These are phyloP conservation scores for Dendrobium officinale DNA, from an alignment of 106 monocot genomes.

Conservation along the genomic window DNA sequence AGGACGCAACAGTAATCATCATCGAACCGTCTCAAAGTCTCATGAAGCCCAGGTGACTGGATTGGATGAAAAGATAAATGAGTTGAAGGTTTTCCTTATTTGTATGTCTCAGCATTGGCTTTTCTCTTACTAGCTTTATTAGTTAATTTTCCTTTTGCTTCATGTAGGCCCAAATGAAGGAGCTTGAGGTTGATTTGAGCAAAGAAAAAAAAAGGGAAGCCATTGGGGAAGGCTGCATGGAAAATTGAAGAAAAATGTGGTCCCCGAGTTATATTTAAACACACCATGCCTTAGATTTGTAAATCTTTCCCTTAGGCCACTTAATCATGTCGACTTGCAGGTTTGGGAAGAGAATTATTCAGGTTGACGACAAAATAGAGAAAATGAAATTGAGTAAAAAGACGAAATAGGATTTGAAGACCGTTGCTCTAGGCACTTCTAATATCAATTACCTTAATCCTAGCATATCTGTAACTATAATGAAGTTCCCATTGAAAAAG, in stretches of 20 bases:
- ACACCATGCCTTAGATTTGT: no score
- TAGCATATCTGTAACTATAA: no score
- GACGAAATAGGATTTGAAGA: no score
- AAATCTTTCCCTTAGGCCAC: no score
- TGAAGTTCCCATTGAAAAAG: slow-evolving; percentile 97
- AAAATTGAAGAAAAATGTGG: slow-evolving; percentile 58
- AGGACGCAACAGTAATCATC: no score
- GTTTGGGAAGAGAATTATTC: no score
- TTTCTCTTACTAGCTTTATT: background rate
- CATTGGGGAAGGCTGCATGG: slow-evolving; percentile 64
- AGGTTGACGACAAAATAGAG: no score
- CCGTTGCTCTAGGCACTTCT: no score
- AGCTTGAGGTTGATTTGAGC: slow-evolving; percentile 62
- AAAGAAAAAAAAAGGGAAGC: slow-evolving; percentile 73
- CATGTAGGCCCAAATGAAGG: slow-evolving; percentile 53
- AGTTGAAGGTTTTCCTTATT: slow-evolving; percentile 62
- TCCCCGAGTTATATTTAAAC: slow-evolving; percentile 59
- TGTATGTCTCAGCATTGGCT: background rate
- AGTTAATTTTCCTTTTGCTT: background rate
- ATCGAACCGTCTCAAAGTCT: slow-evolving; percentile 78
- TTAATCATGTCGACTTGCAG: no score
- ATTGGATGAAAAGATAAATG: slow-evolving; percentile 78
- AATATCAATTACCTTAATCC: no score
- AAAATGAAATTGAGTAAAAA: no score
- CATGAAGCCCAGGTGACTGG: slow-evolving; percentile 81